Conservation (phyloP, 441 rosid genomes). For the Pelargonium fulgidum region DNA sequence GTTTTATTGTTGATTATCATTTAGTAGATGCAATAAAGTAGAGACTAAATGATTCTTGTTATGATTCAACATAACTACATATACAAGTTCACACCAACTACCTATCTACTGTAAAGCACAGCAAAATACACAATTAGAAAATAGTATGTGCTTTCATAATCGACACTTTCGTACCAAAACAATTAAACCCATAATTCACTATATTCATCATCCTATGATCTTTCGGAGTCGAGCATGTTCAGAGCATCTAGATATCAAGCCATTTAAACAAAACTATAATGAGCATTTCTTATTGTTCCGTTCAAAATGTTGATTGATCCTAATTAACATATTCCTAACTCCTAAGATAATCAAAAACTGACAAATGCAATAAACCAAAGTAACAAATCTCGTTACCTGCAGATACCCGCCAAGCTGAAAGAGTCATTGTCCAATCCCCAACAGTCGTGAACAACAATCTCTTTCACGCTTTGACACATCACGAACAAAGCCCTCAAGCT, state of each 20-base stretch:
- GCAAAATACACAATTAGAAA: not conserved
- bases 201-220: not conserved
- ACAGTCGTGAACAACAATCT: constrained; percentile 47
- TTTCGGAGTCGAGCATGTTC: too few species aligned
- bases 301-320: not conserved
- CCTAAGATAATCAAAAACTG: not conserved
- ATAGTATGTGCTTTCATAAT: not conserved
- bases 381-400: constrained; percentile 35
- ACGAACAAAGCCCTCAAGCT: constrained; percentile 50
- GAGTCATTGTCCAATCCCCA: constrained; percentile 60
- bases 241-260: not conserved
- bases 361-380: constrained; percentile 6
- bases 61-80: not conserved
- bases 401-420: constrained; percentile 44
- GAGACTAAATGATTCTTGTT: not conserved
- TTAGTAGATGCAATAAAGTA: not conserved
- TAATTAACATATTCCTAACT: not conserved
- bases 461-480: constrained; percentile 48
- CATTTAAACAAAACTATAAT: not conserved
- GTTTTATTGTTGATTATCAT: not conserved
- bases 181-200: not conserved
- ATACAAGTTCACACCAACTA: not conserved
- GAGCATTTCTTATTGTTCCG: not conserved
- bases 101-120: not conserved
- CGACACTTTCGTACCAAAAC: not conserved